These are phyloP conservation scores for Cladophialophora psammophila DNA, from an alignment of 2,329 filamentous ascomycete species.

Conservation along the genomic window DNA sequence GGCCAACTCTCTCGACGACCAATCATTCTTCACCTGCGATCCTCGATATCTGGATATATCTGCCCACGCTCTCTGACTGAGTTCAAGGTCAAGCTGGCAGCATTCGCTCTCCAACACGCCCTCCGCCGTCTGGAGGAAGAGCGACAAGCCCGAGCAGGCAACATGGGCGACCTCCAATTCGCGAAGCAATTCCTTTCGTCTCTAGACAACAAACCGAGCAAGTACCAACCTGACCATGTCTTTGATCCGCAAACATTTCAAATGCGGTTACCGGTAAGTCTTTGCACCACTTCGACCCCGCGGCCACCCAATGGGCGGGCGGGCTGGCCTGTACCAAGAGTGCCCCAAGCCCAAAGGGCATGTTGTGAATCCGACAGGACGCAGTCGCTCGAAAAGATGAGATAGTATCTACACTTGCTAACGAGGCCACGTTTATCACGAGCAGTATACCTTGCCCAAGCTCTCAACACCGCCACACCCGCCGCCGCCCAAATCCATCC, in stretches of 20 bases:
- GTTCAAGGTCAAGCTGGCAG: conserved; percentile 30
- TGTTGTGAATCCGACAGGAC: no score
- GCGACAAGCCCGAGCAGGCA: conserved; percentile 51
- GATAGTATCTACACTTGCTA: not conserved
- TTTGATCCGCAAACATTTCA: conserved; percentile 83
- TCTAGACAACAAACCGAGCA: conserved; percentile 78
- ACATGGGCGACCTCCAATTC: conserved; percentile 84
- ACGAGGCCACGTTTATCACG: not conserved
- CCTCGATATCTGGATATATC: not conserved
- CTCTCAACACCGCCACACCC: conserved; percentile 52
- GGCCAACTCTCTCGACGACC: not conserved
- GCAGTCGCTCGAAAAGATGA: not conserved
- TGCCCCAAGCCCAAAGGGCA: no score
- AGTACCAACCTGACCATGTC: conserved; percentile 88
- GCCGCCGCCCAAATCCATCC: conserved; percentile 52
- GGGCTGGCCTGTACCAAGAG: no score
- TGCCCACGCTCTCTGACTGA: not conserved
- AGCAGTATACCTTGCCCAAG: conserved; percentile 57
- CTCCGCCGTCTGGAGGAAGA: conserved; percentile 54
- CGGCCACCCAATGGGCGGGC: no score
- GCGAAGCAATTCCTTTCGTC: conserved; percentile 81
- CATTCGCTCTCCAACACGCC: conserved; percentile 50
- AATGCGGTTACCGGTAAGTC: conserved; percentile 74
- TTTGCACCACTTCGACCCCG: not conserved
- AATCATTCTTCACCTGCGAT: not conserved